phyloP scores from a whole-genome alignment of 306 rosid genomes.

The Cucurbita maxima region DNA sequence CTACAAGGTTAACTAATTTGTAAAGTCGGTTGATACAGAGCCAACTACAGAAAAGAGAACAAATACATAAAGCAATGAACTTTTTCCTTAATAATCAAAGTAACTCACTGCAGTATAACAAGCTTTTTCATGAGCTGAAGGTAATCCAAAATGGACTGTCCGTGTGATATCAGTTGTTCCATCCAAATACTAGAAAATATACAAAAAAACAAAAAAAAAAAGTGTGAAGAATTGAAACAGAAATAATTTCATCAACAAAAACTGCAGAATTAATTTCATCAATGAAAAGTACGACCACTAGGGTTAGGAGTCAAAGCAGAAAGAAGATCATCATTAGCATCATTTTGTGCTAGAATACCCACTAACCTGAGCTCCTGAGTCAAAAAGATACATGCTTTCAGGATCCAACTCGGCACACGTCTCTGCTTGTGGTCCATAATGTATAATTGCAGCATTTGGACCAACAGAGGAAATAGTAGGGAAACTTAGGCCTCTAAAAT shows the following conservation, averaged over 20 bases:
- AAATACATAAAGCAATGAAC: background rate
- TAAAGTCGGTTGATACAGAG: background rate
- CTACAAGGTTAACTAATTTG: background rate
- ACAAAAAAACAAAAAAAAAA: background rate
- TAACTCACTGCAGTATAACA: conserved; percentile 83
- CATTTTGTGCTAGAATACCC: background rate
- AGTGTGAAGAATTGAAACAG: conserved; percentile 2
- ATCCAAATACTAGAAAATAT: conserved; percentile 61
- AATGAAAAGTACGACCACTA: background rate
- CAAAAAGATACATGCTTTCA: conserved; percentile 74
- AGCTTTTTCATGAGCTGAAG: conserved; percentile 73
- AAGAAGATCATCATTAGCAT: background rate
- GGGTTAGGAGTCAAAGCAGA: background rate
- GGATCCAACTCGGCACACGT: conserved; percentile 89
- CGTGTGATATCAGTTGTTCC: conserved; percentile 97
- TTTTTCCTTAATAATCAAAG: conserved; percentile 5
- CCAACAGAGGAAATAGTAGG: conserved; percentile 97
- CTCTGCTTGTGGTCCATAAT: conserved; percentile 61
- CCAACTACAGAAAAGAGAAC: background rate
- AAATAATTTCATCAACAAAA: background rate
- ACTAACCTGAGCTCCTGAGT: conserved; percentile 98
- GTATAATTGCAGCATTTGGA: conserved; percentile 94
- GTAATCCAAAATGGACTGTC: conserved; percentile 92
- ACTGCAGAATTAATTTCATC: background rate
- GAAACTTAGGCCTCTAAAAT: conserved; percentile 88